Conservation (phyloP, 2,329 filamentous ascomycete species). For the Eurotiales sp. region DNA sequence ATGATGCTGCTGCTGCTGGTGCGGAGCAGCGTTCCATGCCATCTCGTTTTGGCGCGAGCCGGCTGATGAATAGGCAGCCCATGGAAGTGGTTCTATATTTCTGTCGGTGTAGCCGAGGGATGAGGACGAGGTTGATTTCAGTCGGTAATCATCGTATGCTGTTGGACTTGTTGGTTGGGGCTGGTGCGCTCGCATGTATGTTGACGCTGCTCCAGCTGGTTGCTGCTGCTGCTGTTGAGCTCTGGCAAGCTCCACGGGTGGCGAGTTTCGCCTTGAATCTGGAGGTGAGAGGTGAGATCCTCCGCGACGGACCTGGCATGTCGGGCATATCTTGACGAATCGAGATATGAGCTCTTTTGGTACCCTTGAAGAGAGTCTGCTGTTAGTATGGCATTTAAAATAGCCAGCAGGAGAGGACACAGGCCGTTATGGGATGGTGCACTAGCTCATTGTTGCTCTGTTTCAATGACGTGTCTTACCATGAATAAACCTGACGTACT, state of each 20-base stretch:
- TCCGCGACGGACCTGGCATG: constrained; percentile 46
- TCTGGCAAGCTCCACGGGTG: constrained; percentile 29
- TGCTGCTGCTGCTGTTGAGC: constrained; percentile 29
- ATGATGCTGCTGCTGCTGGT: neutral
- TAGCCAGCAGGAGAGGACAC: neutral
- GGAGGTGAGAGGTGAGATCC: constrained; percentile 40
- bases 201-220: neutral
- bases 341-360: constrained; percentile 51
- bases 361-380: constrained; percentile 34
- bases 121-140: constrained; percentile 7
- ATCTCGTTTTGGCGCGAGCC: constrained; percentile 4
- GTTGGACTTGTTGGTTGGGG: neutral
- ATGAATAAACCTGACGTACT: constrained; percentile 49
- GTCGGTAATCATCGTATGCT: constrained; percentile 1
- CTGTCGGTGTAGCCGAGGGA: constrained; percentile 27
- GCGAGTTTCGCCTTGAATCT: constrained; percentile 37
- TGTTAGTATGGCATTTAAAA: too few species aligned
- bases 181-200: constrained; percentile 2
- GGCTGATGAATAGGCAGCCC: neutral
- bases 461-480: constrained; percentile 31
- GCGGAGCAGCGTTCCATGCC: neutral
- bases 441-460: too few species aligned
- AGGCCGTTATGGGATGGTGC: too few species aligned
- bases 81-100: constrained; percentile 30
- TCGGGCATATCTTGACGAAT: constrained; percentile 50